These are phyloP conservation scores for Tanacetum coccineum DNA, from an alignment of 129 eudicot genomes.

Conservation along the genomic window DNA sequence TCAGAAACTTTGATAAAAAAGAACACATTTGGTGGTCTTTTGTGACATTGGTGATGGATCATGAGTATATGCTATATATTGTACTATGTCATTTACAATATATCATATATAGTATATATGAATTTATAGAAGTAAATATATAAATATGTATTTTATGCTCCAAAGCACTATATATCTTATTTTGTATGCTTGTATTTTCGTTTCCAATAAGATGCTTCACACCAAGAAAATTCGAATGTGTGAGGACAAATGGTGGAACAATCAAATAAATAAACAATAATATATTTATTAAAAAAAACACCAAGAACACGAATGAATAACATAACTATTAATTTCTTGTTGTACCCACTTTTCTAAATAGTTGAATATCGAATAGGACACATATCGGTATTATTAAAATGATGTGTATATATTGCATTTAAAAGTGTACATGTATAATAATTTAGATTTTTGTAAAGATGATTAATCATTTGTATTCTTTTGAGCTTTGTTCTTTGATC, in stretches of 20 bases:
- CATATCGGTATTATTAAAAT: slow-evolving; percentile 3
- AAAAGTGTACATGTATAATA: slow-evolving; percentile 25
- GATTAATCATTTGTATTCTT: slow-evolving; percentile 24
- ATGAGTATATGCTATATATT: slow-evolving; percentile 31
- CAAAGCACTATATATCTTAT: slow-evolving; percentile 16
- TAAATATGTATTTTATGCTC: slow-evolving; percentile 16
- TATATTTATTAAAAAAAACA: too few relatives aligned
- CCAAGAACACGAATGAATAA: too few relatives aligned
- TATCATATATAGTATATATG: slow-evolving; percentile 25
- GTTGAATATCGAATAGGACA: too few relatives aligned
- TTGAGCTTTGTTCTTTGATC: slow-evolving; percentile 30
- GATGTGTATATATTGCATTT: slow-evolving; percentile 25
- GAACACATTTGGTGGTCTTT: slow-evolving; percentile 35
- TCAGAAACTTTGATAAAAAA: too few relatives aligned
- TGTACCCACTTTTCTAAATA: too few relatives aligned
- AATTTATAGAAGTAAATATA: slow-evolving; percentile 31
- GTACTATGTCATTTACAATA: slow-evolving; percentile 24
- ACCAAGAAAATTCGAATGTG: not conserved
- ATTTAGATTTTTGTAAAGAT: slow-evolving; percentile 22
- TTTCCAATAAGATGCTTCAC: not conserved
- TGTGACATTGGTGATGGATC: slow-evolving; percentile 35
- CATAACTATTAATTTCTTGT: too few relatives aligned
- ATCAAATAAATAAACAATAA: slow-evolving; percentile 10
- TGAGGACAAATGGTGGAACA: not conserved
- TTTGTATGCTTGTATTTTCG: slow-evolving; percentile 1